phyloP scores from a whole-genome alignment of 768 basidiomycete species.

The Hydnum rufescens region DNA sequence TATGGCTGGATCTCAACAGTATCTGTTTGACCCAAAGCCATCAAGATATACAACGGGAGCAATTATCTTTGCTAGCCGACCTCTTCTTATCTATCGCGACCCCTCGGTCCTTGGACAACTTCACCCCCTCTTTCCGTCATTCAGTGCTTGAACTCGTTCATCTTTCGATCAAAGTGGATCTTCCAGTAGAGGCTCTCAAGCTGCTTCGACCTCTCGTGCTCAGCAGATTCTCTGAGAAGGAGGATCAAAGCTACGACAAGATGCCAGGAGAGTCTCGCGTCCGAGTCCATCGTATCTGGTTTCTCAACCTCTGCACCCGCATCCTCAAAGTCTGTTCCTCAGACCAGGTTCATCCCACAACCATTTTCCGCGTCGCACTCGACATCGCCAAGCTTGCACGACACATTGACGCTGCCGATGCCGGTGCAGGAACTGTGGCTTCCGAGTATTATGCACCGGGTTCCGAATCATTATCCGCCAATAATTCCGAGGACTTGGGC shows the following conservation, averaged over 20 bases:
- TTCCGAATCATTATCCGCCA: neutral
- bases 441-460: neutral
- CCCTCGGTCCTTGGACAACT: no score
- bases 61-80: neutral
- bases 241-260: no score
- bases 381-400: neutral
- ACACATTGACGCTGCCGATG: neutral
- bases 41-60: neutral
- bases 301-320: neutral
- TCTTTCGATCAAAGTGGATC: neutral
- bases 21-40: neutral
- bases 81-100: neutral
- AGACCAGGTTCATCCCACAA: neutral
- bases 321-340: neutral
- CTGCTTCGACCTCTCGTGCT: neutral
- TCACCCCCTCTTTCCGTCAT: no score
- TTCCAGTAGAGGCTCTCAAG: neutral
- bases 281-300: neutral
- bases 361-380: neutral
- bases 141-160: neutral
- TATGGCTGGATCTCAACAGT: neutral
- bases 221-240: no score
- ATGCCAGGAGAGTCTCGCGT: neutral
- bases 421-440: neutral
- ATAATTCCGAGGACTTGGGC: neutral